phyloP scores from a whole-genome alignment of 2,329 filamentous ascomycete genomes.

The Xylariales sp. region DNA sequence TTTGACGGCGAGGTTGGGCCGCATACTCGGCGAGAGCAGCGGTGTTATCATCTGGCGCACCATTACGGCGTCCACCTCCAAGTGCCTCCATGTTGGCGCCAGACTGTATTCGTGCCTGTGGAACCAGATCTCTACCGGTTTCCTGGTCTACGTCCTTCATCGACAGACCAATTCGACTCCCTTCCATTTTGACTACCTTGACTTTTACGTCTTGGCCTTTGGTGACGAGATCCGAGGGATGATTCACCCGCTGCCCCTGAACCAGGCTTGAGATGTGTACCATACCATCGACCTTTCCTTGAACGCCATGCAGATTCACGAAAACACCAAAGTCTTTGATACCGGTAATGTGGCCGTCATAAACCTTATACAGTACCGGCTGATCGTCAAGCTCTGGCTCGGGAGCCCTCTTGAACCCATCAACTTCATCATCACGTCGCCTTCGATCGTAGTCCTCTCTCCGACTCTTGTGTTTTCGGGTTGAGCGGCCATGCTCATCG shows the following conservation, averaged over 20 bases:
- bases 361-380: slow-evolving; percentile 81
- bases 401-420: slow-evolving; percentile 62
- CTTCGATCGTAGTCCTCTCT: slow-evolving; percentile 32
- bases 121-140: slow-evolving; percentile 77
- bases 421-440: slow-evolving; percentile 38
- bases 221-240: slow-evolving; percentile 82
- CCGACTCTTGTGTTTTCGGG: slow-evolving; percentile 39
- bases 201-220: slow-evolving; percentile 83
- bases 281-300: slow-evolving; percentile 84
- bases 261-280: slow-evolving; percentile 90
- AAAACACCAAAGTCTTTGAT: slow-evolving; percentile 96
- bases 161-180: slow-evolving; percentile 75
- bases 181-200: slow-evolving; percentile 85
- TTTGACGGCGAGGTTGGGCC: slow-evolving; percentile 54
- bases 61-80: slow-evolving; percentile 56
- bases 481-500: slow-evolving; percentile 36
- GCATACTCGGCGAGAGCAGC: slow-evolving; percentile 61
- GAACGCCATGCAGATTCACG: slow-evolving; percentile 83
- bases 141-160: slow-evolving; percentile 97
- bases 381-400: slow-evolving; percentile 74
- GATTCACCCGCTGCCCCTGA: slow-evolving; percentile 80
- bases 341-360: slow-evolving; percentile 84
- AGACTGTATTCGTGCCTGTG: slow-evolving; percentile 73
- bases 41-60: slow-evolving; percentile 43
- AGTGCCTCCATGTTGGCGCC: slow-evolving; percentile 86